Conservation (phyloP, 2,329 filamentous ascomycete genomes). For the Penicillium sp. region DNA sequence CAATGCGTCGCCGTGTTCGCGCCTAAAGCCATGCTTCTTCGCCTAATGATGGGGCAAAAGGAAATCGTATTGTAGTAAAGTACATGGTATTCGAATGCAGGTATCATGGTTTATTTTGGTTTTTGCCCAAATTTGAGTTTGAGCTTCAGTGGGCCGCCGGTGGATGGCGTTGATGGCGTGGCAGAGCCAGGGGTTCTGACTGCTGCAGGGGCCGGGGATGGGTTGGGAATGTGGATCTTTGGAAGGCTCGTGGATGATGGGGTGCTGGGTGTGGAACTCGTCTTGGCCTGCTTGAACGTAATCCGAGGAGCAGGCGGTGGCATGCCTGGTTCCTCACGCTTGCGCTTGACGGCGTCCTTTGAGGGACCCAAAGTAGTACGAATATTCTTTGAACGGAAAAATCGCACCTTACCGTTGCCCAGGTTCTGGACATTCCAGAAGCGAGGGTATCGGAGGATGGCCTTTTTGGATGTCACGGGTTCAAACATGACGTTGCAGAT, state of each 20-base stretch:
- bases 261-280: slow-evolving; percentile 21
- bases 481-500: slow-evolving; percentile 60
- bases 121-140: slow-evolving; percentile 43
- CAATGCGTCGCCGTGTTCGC: slow-evolving; percentile 11
- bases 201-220: slow-evolving; percentile 29
- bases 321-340: slow-evolving; percentile 40
- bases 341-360: slow-evolving; percentile 38
- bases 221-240: slow-evolving; percentile 37
- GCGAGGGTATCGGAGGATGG: slow-evolving; percentile 56
- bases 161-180: slow-evolving; percentile 33
- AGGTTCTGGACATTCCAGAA: slow-evolving; percentile 58
- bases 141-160: slow-evolving; percentile 42
- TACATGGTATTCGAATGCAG: slow-evolving; percentile 16
- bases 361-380: slow-evolving; percentile 39
- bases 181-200: slow-evolving; percentile 28
- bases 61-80: slow-evolving; percentile 14
- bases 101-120: slow-evolving; percentile 26
- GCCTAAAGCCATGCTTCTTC: slow-evolving; percentile 16
- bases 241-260: slow-evolving; percentile 28
- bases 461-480: slow-evolving; percentile 49
- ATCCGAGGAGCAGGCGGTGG: slow-evolving; percentile 39
- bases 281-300: slow-evolving; percentile 45
- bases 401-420: slow-evolving; percentile 50
- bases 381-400: slow-evolving; percentile 40
- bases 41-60: slow-evolving; percentile 5